Percentiles rank a stretch among this genome's conserved stretches.
Evolutionary conservation across 1,284 basidiomycete species (phyloP).

Genomic region (Pyrrhoderma noxium): DNA sequence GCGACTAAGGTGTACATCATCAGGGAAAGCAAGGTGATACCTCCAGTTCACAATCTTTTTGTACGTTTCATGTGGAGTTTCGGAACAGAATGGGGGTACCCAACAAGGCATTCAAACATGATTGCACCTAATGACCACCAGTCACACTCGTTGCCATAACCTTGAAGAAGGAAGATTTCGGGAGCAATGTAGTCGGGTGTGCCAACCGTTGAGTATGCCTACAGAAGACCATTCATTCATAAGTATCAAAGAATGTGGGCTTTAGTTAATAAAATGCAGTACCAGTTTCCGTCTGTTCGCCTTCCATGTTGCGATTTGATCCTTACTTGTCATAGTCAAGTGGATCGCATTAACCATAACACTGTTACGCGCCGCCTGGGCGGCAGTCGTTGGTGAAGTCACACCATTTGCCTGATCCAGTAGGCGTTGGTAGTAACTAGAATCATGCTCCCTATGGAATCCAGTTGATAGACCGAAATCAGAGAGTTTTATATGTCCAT

Average conservation of each 20-base stretch:
- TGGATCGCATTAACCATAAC: constrained; percentile 96
- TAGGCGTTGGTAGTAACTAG: constrained; percentile 89
- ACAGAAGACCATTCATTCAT: constrained; percentile 2
- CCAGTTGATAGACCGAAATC: constrained; percentile 98
- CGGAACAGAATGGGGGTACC: constrained; percentile 98
- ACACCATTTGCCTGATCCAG: constrained; percentile 48
- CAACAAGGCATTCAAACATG: constrained; percentile 98
- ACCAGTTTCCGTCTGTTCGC: constrained; percentile 94
- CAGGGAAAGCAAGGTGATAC: constrained; percentile 87
- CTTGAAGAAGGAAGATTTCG: constrained; percentile 96
- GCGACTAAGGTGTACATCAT: constrained; percentile 89
- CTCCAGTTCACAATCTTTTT: constrained; percentile 98
- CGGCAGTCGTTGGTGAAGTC: constrained; percentile 31
- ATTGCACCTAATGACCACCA: constrained; percentile 98
- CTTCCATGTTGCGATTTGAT: constrained; percentile 98
- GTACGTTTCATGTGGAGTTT: constrained; percentile 97
- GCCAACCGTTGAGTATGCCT: constrained; percentile 98
- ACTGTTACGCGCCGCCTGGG: constrained; percentile 70
- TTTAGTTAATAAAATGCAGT: constrained; percentile 4
- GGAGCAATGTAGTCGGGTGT: constrained; percentile 99
- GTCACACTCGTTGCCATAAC: constrained; percentile 97
- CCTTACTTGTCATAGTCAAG: constrained; percentile 85
- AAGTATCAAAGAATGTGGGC: background rate
- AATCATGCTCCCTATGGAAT: constrained; percentile 95
- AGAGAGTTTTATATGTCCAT: constrained; percentile 95